phyloP scores from a whole-genome alignment of 129 eudicot species.

The Rutidosis leptorrhynchoides region DNA sequence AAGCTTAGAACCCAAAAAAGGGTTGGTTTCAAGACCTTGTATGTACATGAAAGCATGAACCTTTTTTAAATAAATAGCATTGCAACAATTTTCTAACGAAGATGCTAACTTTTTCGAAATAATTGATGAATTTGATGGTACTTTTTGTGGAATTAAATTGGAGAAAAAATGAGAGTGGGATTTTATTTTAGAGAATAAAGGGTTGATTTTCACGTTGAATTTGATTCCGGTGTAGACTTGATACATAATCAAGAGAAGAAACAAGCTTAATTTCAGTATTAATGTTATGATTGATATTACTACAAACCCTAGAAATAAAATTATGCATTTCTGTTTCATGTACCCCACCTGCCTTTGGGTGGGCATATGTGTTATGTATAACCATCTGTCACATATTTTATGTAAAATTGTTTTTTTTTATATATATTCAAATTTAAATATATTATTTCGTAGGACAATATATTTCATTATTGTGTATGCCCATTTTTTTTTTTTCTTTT shows the following conservation, averaged over 20 bases:
- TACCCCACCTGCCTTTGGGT: no score
- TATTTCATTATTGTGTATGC: no score
- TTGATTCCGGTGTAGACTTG: constrained; percentile 23
- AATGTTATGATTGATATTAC: constrained; percentile 10
- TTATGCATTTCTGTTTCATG: constrained; percentile 21
- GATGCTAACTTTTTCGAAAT: constrained; percentile 28
- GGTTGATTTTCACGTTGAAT: constrained; percentile 18
- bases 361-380: no score
- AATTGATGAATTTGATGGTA: constrained; percentile 12
- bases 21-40: constrained; percentile 39
- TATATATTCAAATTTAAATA: no score
- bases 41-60: constrained; percentile 49
- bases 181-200: constrained; percentile 14
- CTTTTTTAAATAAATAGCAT: constrained; percentile 39
- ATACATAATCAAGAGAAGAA: constrained; percentile 28
- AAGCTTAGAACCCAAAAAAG: constrained; percentile 49
- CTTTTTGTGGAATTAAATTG: constrained; percentile 10
- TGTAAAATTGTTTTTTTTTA: no score
- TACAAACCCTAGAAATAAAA: constrained; percentile 14
- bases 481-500: no score
- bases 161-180: constrained; percentile 25
- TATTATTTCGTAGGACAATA: no score
- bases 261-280: neutral
- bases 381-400: no score
- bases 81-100: constrained; percentile 38